phyloP scores from a whole-genome alignment of 345 rosid species.

The Geranium rotundifolium region DNA sequence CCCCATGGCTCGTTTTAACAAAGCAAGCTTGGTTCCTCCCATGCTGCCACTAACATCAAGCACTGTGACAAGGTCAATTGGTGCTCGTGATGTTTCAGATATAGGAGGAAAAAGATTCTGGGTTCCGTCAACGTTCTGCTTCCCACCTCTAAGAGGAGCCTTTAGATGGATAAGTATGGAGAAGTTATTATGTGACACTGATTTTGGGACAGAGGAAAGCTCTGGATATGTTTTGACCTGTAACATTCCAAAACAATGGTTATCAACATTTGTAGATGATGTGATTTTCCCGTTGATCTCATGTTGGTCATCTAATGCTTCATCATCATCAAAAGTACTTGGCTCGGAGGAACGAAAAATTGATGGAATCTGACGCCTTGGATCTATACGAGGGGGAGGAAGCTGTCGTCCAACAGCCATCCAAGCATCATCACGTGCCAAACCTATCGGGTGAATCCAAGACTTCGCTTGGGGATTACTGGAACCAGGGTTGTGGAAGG shows the following conservation, averaged over 20 bases:
- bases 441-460: constrained; percentile 30
- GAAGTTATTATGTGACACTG: constrained; percentile 48
- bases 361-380: constrained; percentile 37
- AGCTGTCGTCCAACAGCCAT: constrained; percentile 41
- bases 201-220: constrained; percentile 42
- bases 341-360: constrained; percentile 51
- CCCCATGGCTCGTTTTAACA: constrained; percentile 97
- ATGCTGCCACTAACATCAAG: constrained; percentile 99
- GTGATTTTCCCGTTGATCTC: constrained; percentile 17
- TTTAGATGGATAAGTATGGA: constrained; percentile 70
- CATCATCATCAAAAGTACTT: constrained; percentile 64
- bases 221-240: constrained; percentile 63
- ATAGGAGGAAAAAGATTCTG: constrained; percentile 12
- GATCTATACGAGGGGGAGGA: constrained; percentile 38
- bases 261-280: constrained; percentile 15
- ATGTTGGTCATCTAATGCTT: constrained; percentile 39
- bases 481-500: constrained; percentile 47
- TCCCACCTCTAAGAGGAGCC: constrained; percentile 44
- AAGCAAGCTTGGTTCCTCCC: constrained; percentile 87
- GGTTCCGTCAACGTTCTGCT: constrained; percentile 10
- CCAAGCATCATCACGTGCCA: constrained; percentile 55
- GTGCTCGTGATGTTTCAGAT: constrained; percentile 45
- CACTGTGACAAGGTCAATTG: constrained; percentile 88
- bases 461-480: constrained; percentile 32
- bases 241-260: constrained; percentile 23